Evolutionary conservation across 345 rosid genomes (phyloP), one percentile per base, ranked within the genome.

Genomic region (Citrus sp.): DNA sequence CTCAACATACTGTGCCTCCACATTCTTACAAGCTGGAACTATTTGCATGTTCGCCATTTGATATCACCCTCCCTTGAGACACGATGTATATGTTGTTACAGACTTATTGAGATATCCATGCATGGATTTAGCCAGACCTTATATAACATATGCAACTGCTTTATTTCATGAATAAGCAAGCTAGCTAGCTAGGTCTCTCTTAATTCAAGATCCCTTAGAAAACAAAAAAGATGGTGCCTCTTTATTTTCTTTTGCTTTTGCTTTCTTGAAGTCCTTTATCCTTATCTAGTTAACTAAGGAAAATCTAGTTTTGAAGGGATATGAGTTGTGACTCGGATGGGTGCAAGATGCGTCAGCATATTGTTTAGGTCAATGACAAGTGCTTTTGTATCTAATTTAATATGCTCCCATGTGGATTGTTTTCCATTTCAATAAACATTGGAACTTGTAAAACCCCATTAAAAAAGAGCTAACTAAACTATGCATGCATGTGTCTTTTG

Each of bases 1-100:
- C 85, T 92, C 97, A 84, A 92, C 98, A 32, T 85, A 90, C 35
- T 95, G 97, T 74, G 98, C 88, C 90, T 95, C 97, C 86, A 95
- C 98, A 76, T 85, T 87, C 81, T 87, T 85, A 67, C 73, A 66
- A 18, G 87, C 95, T 37, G 82, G 86, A 76, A 95, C 91, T 42
- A 93, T 87, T 85, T 92, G 98, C 88, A 90, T 84, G 79, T 87
- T 71, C 32, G 77, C 90, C 98, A 92, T 94, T 67, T 37, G n/a
- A 37, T 16, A 16, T 4, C 22, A 54, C 58, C 58, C 58, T 18
- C 22, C 58, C 58, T 16, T 16, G 19, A 54, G 7, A 16, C 2
- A 54, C 22, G 18, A 18, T 46, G 13, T 46, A 46, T 46, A 46
- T 13, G n/a, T 54, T 18, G 58, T 54, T 18, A 18, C 56, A 10